Evolutionary conservation across 352 stramenopile species (phyloP).

Genomic region (Peronospora farinosa): DNA sequence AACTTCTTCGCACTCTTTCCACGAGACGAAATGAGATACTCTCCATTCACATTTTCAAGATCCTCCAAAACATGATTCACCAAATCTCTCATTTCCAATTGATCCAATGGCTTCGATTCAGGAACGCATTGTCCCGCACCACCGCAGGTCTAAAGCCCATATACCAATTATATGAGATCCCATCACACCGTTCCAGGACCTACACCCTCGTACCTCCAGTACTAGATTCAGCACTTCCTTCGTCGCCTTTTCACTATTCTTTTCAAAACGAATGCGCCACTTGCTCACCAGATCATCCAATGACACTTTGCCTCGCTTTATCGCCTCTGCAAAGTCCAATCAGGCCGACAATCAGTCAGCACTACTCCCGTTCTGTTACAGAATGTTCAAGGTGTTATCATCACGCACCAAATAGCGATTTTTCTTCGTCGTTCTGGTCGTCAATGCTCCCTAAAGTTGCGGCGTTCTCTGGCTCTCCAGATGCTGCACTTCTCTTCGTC

Average conservation of each 20-base stretch:
- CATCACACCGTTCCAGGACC: neutral
- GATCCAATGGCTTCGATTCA: constrained; percentile 44
- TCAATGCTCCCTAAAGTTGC: constrained; percentile 2
- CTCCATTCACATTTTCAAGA: constrained; percentile 48
- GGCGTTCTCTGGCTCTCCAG: neutral
- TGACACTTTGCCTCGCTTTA: constrained; percentile 48
- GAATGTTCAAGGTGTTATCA: neutral
- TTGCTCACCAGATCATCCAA: constrained; percentile 46
- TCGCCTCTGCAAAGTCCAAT: constrained; percentile 35
- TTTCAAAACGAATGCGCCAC: constrained; percentile 72
- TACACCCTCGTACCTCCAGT: constrained; percentile 36
- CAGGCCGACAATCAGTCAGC: constrained; percentile 5
- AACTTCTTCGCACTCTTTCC: constrained; percentile 58
- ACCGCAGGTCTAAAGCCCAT: constrained; percentile 41
- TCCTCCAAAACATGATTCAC: constrained; percentile 61
- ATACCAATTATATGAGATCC: constrained; percentile 8
- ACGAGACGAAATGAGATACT: constrained; percentile 64
- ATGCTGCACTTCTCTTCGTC: constrained; percentile 6
- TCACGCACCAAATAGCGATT: constrained; percentile 28
- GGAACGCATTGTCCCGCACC: constrained; percentile 44
- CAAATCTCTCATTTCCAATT: constrained; percentile 68
- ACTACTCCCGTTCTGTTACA: neutral
- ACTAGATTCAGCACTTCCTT: constrained; percentile 78
- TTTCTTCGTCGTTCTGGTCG: constrained; percentile 13
- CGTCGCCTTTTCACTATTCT: constrained; percentile 40